Conservation (phyloP, 352 stramenopile genomes). For the Phytophthora cactorum region DNA sequence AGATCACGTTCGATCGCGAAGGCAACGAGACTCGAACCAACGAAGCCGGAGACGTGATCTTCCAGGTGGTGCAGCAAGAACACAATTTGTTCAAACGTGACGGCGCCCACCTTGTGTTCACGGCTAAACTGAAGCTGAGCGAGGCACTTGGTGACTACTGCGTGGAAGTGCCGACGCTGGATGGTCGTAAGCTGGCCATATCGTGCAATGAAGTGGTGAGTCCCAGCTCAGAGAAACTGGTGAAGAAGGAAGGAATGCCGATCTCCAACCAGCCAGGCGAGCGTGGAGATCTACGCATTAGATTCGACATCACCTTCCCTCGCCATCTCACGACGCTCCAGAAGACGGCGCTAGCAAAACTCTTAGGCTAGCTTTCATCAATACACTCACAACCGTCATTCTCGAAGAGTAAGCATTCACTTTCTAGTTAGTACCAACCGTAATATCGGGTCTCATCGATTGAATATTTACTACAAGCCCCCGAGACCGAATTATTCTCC, state of each 20-base stretch:
- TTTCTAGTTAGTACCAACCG: constrained; percentile 24
- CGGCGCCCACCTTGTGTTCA: constrained; percentile 93
- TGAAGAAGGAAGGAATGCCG: constrained; percentile 97
- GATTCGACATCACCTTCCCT: constrained; percentile 96
- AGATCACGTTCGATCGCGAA: constrained; percentile 96
- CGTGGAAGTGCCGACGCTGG: constrained; percentile 95
- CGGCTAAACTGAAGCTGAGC: constrained; percentile 94
- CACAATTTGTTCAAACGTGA: constrained; percentile 92
- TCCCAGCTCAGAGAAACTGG: constrained; percentile 89
- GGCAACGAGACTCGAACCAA: constrained; percentile 92
- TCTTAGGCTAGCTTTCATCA: constrained; percentile 55
- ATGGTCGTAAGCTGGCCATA: constrained; percentile 94
- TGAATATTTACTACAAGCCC: constrained; percentile 47
- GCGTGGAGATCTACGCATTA: constrained; percentile 95
- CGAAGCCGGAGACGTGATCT: constrained; percentile 94
- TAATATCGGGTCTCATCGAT: constrained; percentile 31
- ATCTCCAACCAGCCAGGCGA: constrained; percentile 56
- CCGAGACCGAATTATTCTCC: constrained; percentile 18
- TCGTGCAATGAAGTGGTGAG: constrained; percentile 94
- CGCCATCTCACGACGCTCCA: constrained; percentile 93
- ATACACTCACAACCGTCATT: neutral
- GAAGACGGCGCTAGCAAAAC: constrained; percentile 88
- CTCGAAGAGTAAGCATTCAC: neutral
- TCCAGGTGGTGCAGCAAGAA: constrained; percentile 88
- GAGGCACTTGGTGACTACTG: constrained; percentile 96